Evolutionary conservation across 768 basidiomycete species (phyloP), one percentile per base, ranked within the genome.

Genomic region (Melanogaster broomeanus): DNA sequence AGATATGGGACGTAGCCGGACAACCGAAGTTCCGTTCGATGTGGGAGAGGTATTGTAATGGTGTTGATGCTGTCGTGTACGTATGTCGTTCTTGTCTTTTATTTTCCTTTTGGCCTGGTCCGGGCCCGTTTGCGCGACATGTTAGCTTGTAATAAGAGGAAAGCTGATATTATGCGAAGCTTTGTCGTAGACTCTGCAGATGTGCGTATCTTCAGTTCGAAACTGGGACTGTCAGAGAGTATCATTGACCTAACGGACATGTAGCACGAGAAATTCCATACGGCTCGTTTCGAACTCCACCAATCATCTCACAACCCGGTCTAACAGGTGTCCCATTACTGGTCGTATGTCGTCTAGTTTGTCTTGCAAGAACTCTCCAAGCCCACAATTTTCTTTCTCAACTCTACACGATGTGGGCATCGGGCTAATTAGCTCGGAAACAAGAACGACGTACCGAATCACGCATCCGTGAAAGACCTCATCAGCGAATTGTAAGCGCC

Each of bases 1-100:
- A 93, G 68, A 84, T 97, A 42, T 97, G 94, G 94, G 94, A 97
- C 68, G 90, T 97, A 34, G 93, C 93, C 55, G 93, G 93, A 27
- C 93, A 96, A 73, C 89, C 93, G 6, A 92, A 90, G 66, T 97
- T 95, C 66, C 83, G 94, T 39, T 90, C 90, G 31, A 93, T 95
- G 87, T 97, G 92, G 91, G 92, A 94, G 69, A 78, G 94, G 39
- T 97, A 96, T 69, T 94, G 93, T 70, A 82, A 87, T 55, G 94
- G 93, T 9, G 92, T 92, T 1, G 92, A 96, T 64, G 94, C 94
- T 22, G 85, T 97, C 31, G 81, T 96, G 92, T 95, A 67, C 62
- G 88, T 60, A 44, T 62, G 22, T 22, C 13, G 3, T 8, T 41
- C n/a, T 18, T 33, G 19, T 13, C 7, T 19, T 16, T 48, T 33